Conservation (phyloP, 805 yeast species). For the Ogataea trehalophila region DNA sequence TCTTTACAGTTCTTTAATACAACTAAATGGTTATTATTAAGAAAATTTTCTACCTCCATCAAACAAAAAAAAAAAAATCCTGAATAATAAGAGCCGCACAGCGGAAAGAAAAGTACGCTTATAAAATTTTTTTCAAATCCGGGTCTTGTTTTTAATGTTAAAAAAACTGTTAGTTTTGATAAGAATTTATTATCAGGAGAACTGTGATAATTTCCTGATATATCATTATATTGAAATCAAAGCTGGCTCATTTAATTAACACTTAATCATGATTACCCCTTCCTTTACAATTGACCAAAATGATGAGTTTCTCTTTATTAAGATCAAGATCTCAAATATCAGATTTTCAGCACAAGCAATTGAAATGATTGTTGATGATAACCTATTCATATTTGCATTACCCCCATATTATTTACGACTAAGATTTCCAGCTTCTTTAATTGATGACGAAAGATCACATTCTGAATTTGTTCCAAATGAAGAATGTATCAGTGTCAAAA, state of each 20-base stretch:
- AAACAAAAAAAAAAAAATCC: background rate
- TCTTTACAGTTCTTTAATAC: background rate
- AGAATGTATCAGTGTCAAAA: constrained; percentile 55
- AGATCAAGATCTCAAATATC: constrained; percentile 64
- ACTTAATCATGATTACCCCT: constrained; percentile 76
- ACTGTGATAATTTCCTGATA: no score
- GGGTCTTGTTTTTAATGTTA: no score
- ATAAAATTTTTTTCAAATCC: no score
- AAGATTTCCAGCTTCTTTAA: constrained; percentile 61
- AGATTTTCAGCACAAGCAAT: constrained; percentile 67
- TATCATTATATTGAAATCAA: background rate
- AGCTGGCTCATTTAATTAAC: background rate
- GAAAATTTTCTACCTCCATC: background rate
- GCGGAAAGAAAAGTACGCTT: no score
- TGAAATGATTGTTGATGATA: constrained; percentile 73
- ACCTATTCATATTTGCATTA: constrained; percentile 75
- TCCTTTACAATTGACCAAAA: constrained; percentile 72
- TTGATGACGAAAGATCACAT: constrained; percentile 52
- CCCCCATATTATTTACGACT: constrained; percentile 86
- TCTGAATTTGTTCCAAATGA: constrained; percentile 43
- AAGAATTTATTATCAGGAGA: no score
- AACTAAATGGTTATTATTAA: no score
- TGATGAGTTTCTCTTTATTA: constrained; percentile 60
- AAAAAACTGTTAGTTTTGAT: no score
- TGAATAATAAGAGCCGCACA: background rate